These are phyloP conservation scores for Cercospora zeina DNA, from an alignment of 2,329 filamentous ascomycete genomes.

Conservation along the genomic window DNA sequence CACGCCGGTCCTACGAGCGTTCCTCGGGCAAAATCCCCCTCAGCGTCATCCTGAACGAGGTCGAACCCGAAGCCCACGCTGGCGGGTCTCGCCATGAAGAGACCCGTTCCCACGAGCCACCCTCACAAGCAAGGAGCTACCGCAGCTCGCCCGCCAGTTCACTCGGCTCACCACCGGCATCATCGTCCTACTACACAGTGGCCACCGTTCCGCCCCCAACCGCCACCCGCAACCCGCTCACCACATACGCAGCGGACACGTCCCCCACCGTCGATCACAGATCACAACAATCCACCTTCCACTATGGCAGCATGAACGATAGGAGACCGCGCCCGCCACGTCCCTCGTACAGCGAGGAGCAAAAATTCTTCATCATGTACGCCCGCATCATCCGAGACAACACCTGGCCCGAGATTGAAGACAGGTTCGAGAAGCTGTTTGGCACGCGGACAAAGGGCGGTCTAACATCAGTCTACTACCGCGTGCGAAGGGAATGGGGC, in stretches of 20 bases:
- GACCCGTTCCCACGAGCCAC: background rate
- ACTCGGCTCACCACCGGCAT: slow-evolving; percentile 12
- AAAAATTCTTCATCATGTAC: slow-evolving; percentile 41
- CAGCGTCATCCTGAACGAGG: slow-evolving; percentile 19
- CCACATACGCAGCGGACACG: background rate
- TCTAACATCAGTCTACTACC: slow-evolving; percentile 40
- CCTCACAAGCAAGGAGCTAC: slow-evolving; percentile 15
- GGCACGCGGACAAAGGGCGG: slow-evolving; percentile 37
- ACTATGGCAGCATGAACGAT: slow-evolving; percentile 13
- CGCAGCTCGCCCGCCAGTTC: slow-evolving; percentile 14
- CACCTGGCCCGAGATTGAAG: slow-evolving; percentile 38
- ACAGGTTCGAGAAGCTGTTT: slow-evolving; percentile 32
- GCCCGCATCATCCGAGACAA: slow-evolving; percentile 35
- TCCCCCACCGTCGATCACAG: slow-evolving; percentile 1
- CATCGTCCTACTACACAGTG: slow-evolving; percentile 8
- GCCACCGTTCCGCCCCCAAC: background rate
- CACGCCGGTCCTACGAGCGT: slow-evolving; percentile 16
- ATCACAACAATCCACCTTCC: background rate
- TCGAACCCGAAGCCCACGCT: slow-evolving; percentile 7
- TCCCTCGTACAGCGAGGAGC: slow-evolving; percentile 40
- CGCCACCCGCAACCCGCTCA: background rate
- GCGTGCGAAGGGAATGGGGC: slow-evolving; percentile 39
- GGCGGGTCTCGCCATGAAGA: background rate
- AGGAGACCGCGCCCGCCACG: slow-evolving; percentile 33
- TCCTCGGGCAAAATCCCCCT: slow-evolving; percentile 22